Evolutionary conservation across 805 yeast species (phyloP).

Genomic region (Naumovozyma dairenensis): DNA sequence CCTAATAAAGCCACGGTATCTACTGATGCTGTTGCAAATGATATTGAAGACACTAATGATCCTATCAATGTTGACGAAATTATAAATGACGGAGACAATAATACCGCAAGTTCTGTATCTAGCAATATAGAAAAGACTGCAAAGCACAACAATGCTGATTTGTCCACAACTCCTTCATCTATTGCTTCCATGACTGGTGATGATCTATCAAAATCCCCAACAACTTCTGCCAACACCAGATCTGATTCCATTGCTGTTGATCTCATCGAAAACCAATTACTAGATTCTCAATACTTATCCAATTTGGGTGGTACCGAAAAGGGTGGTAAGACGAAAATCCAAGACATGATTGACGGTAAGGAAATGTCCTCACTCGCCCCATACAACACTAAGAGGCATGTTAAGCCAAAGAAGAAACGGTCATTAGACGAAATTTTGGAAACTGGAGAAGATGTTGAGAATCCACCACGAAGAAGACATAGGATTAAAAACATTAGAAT

Average conservation of each 20-base stretch:
- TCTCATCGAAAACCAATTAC: not conserved
- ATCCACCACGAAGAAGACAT: not conserved
- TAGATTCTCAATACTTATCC: not conserved
- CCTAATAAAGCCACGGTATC: too few species aligned
- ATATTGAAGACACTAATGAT: too few species aligned
- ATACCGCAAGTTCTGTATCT: too few species aligned
- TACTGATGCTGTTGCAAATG: too few species aligned
- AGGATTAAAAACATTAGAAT: not conserved
- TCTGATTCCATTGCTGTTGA: not conserved
- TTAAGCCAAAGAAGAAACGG: not conserved
- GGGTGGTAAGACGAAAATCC: not conserved
- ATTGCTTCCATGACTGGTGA: too few species aligned
- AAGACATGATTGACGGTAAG: not conserved
- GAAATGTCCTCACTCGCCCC: not conserved
- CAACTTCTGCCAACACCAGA: not conserved
- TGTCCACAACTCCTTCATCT: too few species aligned
- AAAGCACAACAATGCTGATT: too few species aligned
- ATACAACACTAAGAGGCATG: not conserved
- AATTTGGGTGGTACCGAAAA: not conserved
- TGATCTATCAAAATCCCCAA: not conserved
- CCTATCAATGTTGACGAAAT: too few species aligned
- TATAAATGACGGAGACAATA: too few species aligned
- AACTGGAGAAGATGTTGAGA: not conserved
- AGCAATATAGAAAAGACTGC: too few species aligned
- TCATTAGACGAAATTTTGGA: not conserved